Evolutionary conservation across 1,284 basidiomycete species (phyloP), one percentile per base, ranked within the genome.

Genomic region (Acaromyces ingoldii): DNA sequence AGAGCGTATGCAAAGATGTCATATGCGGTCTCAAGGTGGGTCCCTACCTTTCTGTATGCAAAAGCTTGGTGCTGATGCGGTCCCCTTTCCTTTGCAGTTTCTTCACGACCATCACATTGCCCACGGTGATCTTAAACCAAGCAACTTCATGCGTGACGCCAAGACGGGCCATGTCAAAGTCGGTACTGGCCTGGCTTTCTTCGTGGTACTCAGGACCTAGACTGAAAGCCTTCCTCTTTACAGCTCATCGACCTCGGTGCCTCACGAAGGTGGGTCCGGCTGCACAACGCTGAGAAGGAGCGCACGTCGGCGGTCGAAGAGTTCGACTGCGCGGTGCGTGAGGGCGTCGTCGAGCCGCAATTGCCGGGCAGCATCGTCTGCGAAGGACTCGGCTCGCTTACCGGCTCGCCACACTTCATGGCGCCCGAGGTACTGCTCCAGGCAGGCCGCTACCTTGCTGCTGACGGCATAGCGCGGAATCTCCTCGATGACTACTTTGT

Each of bases 381-480:
- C 31, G 62, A 64, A 51, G 66, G 64, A 2, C 53, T 65, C 6
- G 63, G 67, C 29, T 69, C 67, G 15, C 53, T 69, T 28, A 69
- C 67, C 3, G 67, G 67, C 30, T 67, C 64, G 4, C 67, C 67
- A 0, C 64, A 67, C 51, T 63, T 63, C 51, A 65, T 65, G 62
- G 67, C 67, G 1, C 67, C 67, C 4, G 67, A 69, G 30, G 62
- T 69, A n/a, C 55, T 69, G 13, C 54, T 69, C 11, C 67, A 69
- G 19, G 64, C 67, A 1, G 62, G 60, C 7, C 52, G 67, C 6
- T 69, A 69, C 29, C 44, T 56, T 21, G 58, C 61, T 48, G 26
- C 39, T 3, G 45, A 55, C 6, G 62, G 65, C 11, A 45, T 46
- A 7, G 55, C 60, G 15, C 53, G 60, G 5, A 60, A 53, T 6